Conservation (phyloP, 2,329 filamentous ascomycete genomes). For the Talaromyces sp. region DNA sequence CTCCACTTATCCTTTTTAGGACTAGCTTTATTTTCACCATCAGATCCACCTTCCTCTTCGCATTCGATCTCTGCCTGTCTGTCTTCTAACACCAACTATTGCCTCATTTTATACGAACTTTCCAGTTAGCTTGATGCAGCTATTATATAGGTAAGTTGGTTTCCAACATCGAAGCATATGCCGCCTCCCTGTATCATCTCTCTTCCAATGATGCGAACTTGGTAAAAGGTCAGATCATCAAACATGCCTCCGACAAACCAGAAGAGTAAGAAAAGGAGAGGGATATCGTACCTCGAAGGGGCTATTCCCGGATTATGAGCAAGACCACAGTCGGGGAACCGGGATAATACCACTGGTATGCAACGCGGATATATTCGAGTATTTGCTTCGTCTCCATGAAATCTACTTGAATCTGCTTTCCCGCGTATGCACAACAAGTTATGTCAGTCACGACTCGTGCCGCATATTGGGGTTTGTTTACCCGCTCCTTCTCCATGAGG, state of each 20-base stretch:
- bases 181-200: not conserved
- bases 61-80: not conserved
- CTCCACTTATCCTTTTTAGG: slow-evolving; percentile 5
- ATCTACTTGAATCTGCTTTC: not conserved
- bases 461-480: slow-evolving; percentile 19
- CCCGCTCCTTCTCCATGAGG: slow-evolving; percentile 41
- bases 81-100: not conserved
- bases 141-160: not conserved
- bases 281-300: slow-evolving; percentile 14
- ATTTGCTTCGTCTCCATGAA: not conserved
- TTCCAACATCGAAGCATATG: too few relatives aligned
- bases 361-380: not conserved
- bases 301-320: not conserved
- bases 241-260: slow-evolving; percentile 22
- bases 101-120: not conserved
- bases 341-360: slow-evolving; percentile 3
- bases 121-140: not conserved
- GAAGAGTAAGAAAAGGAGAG: not conserved
- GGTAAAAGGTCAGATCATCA: slow-evolving; percentile 47
- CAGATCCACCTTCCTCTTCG: not conserved
- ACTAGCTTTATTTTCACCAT: slow-evolving; percentile 14
- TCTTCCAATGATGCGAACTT: slow-evolving; percentile 43
- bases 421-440: not conserved
- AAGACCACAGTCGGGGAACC: not conserved
- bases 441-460: not conserved